Evolutionary conservation across 495 filamentous ascomycete species (phyloP), one percentile per base, ranked within the genome.

Genomic region (Apodospora peruviana): DNA sequence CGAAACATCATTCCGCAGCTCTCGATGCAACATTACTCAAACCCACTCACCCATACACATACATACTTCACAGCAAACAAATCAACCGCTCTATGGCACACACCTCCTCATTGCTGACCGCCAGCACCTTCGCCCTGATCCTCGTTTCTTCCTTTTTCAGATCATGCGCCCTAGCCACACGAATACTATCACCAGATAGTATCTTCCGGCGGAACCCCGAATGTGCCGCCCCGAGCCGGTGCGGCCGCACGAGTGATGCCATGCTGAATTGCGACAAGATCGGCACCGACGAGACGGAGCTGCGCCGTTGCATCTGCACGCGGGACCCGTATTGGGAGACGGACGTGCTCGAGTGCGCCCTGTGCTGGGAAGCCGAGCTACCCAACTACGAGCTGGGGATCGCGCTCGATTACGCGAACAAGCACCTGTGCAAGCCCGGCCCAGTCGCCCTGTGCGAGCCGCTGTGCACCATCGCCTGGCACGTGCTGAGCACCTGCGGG

Each of bases 341-440:
- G 39, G 39, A 40, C 39, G 39, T 40, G 39, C 39, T 40, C 20
- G 39, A 40, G 20, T 40, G 39, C 39, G 39, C 20, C n/a, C 39
- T 40, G 16, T 40, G 39, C 39, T 40, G 39, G 39, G 20, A 40
- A 16, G 39, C 39, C 20, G 39, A 40, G 39, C 39, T 20, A 18
- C 39, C 39, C 20, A 19, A 19, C 17, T 40, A 40, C 20, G 39
- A 40, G 39, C 20, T 40, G 7, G 39, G 39, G 4, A 12, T 40
- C 16, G 39, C 20, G 16, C 39, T 40, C 20, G 20, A 40, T 10
- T 19, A 19, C 17, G 16, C 39, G 20, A 16, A 40, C n/a, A 40
- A 40, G 39, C 39, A 40, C 17, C 16, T 40, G 2, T 40, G 39
- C 39, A 20, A 20, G n/a, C n/a, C n/a, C 39, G 39, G 39, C 7